These are phyloP conservation scores for Penicillium soppii DNA, from an alignment of 495 filamentous ascomycete genomes.

Conservation along the genomic window DNA sequence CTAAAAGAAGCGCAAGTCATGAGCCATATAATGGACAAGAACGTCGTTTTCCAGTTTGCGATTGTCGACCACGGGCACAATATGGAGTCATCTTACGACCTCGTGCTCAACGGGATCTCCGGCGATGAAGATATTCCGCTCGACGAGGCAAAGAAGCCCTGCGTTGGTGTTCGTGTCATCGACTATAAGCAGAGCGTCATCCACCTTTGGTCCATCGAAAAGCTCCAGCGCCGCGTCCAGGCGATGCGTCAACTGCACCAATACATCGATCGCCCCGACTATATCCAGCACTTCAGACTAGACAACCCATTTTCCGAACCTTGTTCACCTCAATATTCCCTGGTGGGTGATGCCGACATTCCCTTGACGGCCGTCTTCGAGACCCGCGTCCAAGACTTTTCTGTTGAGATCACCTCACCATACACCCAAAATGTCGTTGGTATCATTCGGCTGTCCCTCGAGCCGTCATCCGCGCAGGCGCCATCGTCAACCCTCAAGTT, in stretches of 20 bases:
- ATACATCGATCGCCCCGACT: slow-evolving; percentile 92
- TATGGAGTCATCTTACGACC: slow-evolving; percentile 90
- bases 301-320: slow-evolving; percentile 81
- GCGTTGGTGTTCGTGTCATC: slow-evolving; percentile 85
- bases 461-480: slow-evolving; percentile 90
- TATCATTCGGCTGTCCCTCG: slow-evolving; percentile 84
- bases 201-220: slow-evolving; percentile 92
- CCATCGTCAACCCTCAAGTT: slow-evolving; percentile 94
- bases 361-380: slow-evolving; percentile 93
- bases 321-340: slow-evolving; percentile 86
- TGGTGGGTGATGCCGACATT: slow-evolving; percentile 92
- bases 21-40: slow-evolving; percentile 95
- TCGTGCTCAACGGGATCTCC: slow-evolving; percentile 91
- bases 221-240: slow-evolving; percentile 81
- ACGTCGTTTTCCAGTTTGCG: slow-evolving; percentile 92
- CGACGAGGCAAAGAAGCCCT: slow-evolving; percentile 82
- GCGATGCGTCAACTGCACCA: slow-evolving; percentile 96
- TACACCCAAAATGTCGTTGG: slow-evolving; percentile 88
- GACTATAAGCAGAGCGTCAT: slow-evolving; percentile 87
- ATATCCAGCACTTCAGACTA: slow-evolving; percentile 65
- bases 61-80: slow-evolving; percentile 86
- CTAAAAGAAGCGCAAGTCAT: slow-evolving; percentile 97
- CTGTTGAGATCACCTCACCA: slow-evolving; percentile 85
- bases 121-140: slow-evolving; percentile 82
- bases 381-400: slow-evolving; percentile 90